Base-by-base conservation (phyloP, 2,329 filamentous ascomycete species). In the Xylaria sp. region DNA sequence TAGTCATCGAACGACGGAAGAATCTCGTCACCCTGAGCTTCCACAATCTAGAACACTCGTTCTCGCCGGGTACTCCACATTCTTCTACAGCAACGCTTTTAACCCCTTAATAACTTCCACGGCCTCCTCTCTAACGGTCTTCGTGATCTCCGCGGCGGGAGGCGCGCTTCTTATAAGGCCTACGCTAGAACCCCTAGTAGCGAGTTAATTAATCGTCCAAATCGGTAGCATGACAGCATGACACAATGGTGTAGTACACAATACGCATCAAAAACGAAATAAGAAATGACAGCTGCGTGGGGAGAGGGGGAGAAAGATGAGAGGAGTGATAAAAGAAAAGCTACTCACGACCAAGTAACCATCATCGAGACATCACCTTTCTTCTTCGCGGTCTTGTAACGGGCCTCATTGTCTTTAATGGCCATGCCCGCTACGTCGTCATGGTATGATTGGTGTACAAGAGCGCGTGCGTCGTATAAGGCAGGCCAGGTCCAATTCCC, bases 261-360 rank as follows among this genome's bases (percentile, higher is more conserved):
- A 27, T 27, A 27, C 24, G 24, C 24, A 36, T 2, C 11, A 7
- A 36, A 36, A 36, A 36, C 7, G 34, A 36, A 36, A 36, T 11
- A 7, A 36, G 11, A 36, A 11, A 36, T 36, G 11, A 11, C 7
- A 11, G 34, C 34, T 11, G 34, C 7, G 24, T 4, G 24, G 24
- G 24, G 24, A 36, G 34, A 36, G 11, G 3, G 34, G 34, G 34
- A 11, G 34, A 36, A 48, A 6, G 32, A 54, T 2, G 17, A 39
- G 17, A 6, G 12, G 0, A 27, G 24, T 27, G 24, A 27, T 27
- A 27, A 27, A 2, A 27, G 24, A 27, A 27, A n/a, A 9, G 36
- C 24, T 48, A 76, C 77, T 77, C 70, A 78, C 77, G 77, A 78
- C 77, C 77, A 78, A 19, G 75, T 77, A 4, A 78, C 72, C 73